These are phyloP conservation scores for Ganoderma leucocontextum DNA, from an alignment of 1,284 basidiomycete species.

Conservation along the genomic window DNA sequence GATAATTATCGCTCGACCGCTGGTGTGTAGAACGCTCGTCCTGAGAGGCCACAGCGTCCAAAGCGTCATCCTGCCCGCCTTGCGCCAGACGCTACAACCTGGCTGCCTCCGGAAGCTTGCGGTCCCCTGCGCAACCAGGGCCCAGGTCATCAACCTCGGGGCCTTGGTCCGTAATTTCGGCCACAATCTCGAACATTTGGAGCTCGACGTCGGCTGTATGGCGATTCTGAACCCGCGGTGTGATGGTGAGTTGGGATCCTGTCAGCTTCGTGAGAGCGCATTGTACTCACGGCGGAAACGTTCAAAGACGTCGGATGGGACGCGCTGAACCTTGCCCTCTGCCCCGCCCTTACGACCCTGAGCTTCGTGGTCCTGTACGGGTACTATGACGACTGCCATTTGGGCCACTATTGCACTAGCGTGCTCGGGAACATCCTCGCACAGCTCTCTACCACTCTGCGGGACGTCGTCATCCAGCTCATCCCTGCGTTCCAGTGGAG, in stretches of 20 bases:
- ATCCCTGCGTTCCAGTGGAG: not conserved
- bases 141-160: not conserved
- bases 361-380: conserved; percentile 1
- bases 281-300: not conserved
- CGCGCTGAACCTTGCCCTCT: not conserved
- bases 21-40: not conserved
- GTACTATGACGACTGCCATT: not conserved
- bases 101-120: not conserved
- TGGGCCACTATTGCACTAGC: not conserved
- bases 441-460: not conserved
- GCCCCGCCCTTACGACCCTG: not conserved
- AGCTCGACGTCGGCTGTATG: not conserved
- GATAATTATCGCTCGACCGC: not conserved
- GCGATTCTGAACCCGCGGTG: not conserved
- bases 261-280: not conserved
- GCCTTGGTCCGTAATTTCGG: not conserved
- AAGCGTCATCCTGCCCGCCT: not conserved
- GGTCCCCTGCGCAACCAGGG: not conserved
- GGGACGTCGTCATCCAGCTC: not conserved
- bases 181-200: not conserved
- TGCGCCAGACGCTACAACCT: not conserved
- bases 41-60: not conserved
- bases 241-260: not conserved
- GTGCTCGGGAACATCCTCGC: not conserved
- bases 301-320: not conserved